Base-by-base conservation (phyloP, 2,329 filamentous ascomycete genomes). In the Colletotrichum salicis region DNA sequence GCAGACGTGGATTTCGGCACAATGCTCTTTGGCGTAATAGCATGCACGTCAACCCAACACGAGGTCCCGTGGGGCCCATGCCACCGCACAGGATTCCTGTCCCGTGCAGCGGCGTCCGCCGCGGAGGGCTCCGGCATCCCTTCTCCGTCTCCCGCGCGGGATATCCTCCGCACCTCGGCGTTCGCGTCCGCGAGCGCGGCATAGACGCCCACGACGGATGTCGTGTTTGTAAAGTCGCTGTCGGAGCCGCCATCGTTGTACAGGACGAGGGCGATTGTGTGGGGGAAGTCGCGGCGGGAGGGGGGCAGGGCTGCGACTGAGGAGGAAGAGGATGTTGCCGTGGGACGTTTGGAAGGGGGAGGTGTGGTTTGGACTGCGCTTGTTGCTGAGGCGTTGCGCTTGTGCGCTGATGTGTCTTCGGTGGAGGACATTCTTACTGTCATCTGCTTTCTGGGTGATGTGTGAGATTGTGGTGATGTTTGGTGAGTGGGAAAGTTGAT, bases 321-420 rank as follows among this genome's bases (percentile, higher is more conserved):
- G 45, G 29, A 13, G 8, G 59, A 13, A 6, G 59, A 19, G 8
- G 59, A 29, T 29, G 27, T 19, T 29, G 24, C 19, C 10, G 37
- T 45, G 45, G 31, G 33, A 33, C 84, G 74, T 82, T 85, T 79
- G 84, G 84, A 77, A 85, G 87, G 76, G 84, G 84, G 75, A 82
- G 84, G 82, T 79, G 84, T 75, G 79, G 84, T 67, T 77, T 70
- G 67, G 37, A 70, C 37, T 31, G 67, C 67, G 31, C 48, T 61
- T 24, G 70, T 72, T 13, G 70, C 37, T 6, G 70, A 72, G 61
- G 70, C 70, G 61, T 41, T 72, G 57, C 70, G 70, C 58, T 71
- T 71, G 67, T 72, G 70, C 67, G 60, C 41, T 8, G 56, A 45
- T 41, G 63, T 27, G 51, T 71, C 67, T 29, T 71, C 61, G 27